Evolutionary conservation across 2,329 filamentous ascomycete genomes (phyloP), one percentile per base, ranked within the genome.

Genomic region (Aureobasidium melanogenum): DNA sequence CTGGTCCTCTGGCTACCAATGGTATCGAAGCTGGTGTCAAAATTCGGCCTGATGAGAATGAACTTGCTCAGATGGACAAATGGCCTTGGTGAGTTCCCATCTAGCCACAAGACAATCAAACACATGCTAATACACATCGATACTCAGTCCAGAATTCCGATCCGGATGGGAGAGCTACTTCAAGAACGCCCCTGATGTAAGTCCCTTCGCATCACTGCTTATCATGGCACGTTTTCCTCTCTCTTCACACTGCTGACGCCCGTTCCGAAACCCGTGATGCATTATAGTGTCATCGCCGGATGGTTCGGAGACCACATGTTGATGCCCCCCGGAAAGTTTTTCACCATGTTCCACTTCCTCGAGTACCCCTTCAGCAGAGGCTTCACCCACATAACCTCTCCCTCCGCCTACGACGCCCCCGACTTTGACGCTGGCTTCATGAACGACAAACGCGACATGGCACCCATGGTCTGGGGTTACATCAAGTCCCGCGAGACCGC

Each of bases 401-500:
- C 88, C 2, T 83, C 89, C 67, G 86, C 87, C 17, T 92, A 92
- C 0, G 88, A 57, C 28, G 48, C 44, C 12, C 63, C 63, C 26
- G 61, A 64, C 61, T 64, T 64, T 36, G 63, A 62, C 70, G 83
- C 87, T 1, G 88, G 88, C 24, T 92, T 91, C 78, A 91, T 92
- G 88, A 92, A 89, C 68, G 88, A 92, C 74, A 87, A 89, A 74
- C 81, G 88, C 26, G 89, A 92, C 69, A 91, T 92, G 88, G 88
- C 85, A 0, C 88, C 88, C 9, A 90, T 89, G 85, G 66, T 67
- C 10, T 62, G 61, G 57, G 47, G 48, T 4, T 91, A 91, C 74
- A 88, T 91, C 78, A 91, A 91, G 76, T 89, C 86, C 2, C 86
- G 88, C 62, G 88, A 91, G 79, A 91, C 88, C 3, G 88, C 88